These are phyloP conservation scores for Apostasia shenzhenica DNA, from an alignment of 106 monocot genomes.

Conservation along the genomic window DNA sequence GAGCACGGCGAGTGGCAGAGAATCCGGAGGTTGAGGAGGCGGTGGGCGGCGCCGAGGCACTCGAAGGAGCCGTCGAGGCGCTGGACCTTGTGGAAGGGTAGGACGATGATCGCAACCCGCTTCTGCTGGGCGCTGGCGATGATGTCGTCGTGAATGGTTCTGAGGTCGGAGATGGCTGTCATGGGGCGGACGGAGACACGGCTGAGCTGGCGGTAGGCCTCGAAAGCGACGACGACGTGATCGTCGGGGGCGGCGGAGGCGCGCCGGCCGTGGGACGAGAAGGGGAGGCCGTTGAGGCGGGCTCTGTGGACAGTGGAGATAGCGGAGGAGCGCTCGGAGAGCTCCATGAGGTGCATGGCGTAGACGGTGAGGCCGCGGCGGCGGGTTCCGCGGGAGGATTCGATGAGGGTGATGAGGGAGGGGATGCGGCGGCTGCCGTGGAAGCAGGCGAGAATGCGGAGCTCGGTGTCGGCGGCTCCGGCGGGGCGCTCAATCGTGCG, in stretches of 20 bases:
- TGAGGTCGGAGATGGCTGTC: constrained; percentile 36
- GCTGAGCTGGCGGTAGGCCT: constrained; percentile 36
- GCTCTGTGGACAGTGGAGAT: constrained; percentile 39
- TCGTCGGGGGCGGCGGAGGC: neutral
- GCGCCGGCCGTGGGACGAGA: constrained; percentile 10
- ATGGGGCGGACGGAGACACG: constrained; percentile 22
- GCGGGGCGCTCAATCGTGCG: constrained; percentile 9
- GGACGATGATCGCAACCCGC: constrained; percentile 26
- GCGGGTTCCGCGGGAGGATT: constrained; percentile 28
- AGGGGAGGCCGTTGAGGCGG: constrained; percentile 39
- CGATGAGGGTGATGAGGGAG: constrained; percentile 34
- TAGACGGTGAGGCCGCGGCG: constrained; percentile 29
- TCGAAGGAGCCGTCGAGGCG: constrained; percentile 28
- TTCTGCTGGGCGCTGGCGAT: constrained; percentile 26
- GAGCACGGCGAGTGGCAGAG: constrained; percentile 40
- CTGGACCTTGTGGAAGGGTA: constrained; percentile 40
- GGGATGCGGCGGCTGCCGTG: constrained; percentile 37
- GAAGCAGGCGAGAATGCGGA: constrained; percentile 42
- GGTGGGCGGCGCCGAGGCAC: constrained; percentile 17
- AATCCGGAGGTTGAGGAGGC: constrained; percentile 25
- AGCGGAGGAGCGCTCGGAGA: constrained; percentile 38
- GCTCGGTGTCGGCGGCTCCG: constrained; percentile 21
- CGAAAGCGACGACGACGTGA: constrained; percentile 31
- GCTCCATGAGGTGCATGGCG: constrained; percentile 43
- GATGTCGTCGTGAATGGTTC: constrained; percentile 48